phyloP scores from a whole-genome alignment of 106 monocot genomes.

The Platanthera guangdongensis region DNA sequence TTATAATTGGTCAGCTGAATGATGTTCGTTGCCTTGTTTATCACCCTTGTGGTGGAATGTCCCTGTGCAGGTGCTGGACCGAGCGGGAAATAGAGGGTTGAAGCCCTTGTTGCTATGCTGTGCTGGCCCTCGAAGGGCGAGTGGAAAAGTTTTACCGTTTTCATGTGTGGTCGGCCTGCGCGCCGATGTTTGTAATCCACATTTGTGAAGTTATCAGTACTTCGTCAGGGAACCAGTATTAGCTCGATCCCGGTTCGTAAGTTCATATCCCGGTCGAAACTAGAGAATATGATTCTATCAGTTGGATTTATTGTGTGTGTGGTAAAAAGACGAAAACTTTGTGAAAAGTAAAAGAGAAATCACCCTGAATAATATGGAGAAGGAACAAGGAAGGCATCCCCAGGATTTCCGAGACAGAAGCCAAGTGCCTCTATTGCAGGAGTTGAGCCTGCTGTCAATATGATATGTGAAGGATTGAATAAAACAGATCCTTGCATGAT shows the following conservation, averaged over 20 bases:
- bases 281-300: constrained; percentile 13
- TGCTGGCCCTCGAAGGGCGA: no score
- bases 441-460: constrained; percentile 77
- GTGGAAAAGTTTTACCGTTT: no score
- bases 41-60: no score
- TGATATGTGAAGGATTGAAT: constrained; percentile 62
- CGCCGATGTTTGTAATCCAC: no score
- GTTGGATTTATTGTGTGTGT: not conserved
- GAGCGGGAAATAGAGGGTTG: no score
- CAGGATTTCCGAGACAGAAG: constrained; percentile 84
- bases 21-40: no score
- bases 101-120: no score
- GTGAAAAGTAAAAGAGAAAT: constrained; percentile 8
- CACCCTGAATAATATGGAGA: constrained; percentile 95
- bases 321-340: not conserved
- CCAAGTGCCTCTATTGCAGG: constrained; percentile 83
- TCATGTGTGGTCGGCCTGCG: no score
- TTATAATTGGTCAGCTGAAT: no score
- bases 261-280: constrained; percentile 85
- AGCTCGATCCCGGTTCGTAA: constrained; percentile 76
- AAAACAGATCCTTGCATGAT: constrained; percentile 59
- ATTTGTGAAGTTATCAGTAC: constrained; percentile 85
- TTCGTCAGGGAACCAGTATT: constrained; percentile 89
- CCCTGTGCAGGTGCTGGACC: no score
- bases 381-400: constrained; percentile 88